These are phyloP conservation scores for Ophiostoma sp. DNA, from an alignment of 2,329 filamentous ascomycete species.

Conservation along the genomic window DNA sequence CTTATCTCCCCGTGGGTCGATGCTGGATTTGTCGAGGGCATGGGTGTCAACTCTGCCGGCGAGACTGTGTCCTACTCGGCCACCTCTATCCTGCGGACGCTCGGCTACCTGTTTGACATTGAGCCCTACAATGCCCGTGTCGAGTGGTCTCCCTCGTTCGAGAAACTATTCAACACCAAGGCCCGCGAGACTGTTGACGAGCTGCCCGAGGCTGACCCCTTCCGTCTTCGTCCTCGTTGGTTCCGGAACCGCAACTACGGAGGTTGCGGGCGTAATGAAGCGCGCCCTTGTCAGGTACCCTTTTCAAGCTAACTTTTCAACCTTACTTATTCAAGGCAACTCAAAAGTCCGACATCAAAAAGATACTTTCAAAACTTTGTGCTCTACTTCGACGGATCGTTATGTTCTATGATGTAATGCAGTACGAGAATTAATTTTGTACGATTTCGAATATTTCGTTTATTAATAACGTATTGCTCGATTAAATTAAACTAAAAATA, in stretches of 20 bases:
- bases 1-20: conserved; percentile 42
- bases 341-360: too few relatives aligned
- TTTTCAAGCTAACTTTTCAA: too few relatives aligned
- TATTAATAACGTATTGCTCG: too few relatives aligned
- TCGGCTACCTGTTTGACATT: conserved; percentile 41
- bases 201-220: conserved; percentile 21
- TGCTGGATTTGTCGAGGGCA: conserved; percentile 39
- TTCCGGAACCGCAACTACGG: conserved; percentile 11
- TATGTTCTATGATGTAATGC: too few relatives aligned
- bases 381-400: too few relatives aligned
- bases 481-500: too few relatives aligned
- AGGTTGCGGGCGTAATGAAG: too few relatives aligned
- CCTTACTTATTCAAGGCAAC: too few relatives aligned
- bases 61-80: conserved; percentile 39
- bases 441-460: too few relatives aligned
- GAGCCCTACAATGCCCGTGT: conserved; percentile 37
- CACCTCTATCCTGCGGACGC: conserved; percentile 40
- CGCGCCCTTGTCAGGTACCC: too few relatives aligned
- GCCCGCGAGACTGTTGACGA: conserved; percentile 18
- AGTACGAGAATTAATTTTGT: too few relatives aligned
- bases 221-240: conserved; percentile 4
- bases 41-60: conserved; percentile 35
- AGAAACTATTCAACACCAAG: conserved; percentile 28
- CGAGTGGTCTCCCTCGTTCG: conserved; percentile 37
- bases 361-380: too few relatives aligned